These are phyloP conservation scores for Pontederia crassipes DNA, from an alignment of 176 grass and related monocot species.

Conservation along the genomic window DNA sequence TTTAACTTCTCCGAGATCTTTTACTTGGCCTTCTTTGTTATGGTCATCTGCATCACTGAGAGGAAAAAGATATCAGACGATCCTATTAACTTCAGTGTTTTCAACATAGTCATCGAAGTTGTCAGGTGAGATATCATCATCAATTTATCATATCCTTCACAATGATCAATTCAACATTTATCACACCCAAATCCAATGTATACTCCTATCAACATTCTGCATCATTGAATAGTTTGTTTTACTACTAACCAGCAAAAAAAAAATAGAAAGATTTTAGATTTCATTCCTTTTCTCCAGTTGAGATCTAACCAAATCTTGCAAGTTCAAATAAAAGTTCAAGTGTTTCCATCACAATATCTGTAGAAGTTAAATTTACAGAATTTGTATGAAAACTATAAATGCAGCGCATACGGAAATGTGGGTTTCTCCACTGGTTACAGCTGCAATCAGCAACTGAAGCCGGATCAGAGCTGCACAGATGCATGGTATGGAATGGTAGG, in stretches of 20 bases:
- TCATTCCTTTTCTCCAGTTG: neutral
- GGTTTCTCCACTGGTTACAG: constrained; percentile 55
- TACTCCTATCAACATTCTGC: no score
- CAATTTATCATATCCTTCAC: no score
- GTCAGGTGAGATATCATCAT: constrained; percentile 33
- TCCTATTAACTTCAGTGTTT: constrained; percentile 50
- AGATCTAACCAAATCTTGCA: constrained; percentile 3
- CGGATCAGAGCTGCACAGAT: constrained; percentile 26
- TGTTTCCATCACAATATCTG: no score
- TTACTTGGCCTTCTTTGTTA: constrained; percentile 38
- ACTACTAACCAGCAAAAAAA: no score
- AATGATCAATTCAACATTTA: no score
- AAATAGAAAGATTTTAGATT: neutral
- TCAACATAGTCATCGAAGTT: constrained; percentile 46
- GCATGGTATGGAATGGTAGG: constrained; percentile 34
- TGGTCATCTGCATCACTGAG: constrained; percentile 51
- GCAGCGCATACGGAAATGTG: constrained; percentile 67
- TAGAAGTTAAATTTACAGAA: no score
- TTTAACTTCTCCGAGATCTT: constrained; percentile 34
- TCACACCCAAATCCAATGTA: no score
- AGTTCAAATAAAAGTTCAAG: neutral
- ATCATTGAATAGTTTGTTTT: no score
- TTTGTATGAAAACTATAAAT: neutral
- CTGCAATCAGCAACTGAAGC: constrained; percentile 31
- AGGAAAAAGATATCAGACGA: constrained; percentile 40